Evolutionary conservation across 192 early-diverging fungal species (phyloP), one percentile per base, ranked within the genome.

Genomic region (Backusella australiensis): DNA sequence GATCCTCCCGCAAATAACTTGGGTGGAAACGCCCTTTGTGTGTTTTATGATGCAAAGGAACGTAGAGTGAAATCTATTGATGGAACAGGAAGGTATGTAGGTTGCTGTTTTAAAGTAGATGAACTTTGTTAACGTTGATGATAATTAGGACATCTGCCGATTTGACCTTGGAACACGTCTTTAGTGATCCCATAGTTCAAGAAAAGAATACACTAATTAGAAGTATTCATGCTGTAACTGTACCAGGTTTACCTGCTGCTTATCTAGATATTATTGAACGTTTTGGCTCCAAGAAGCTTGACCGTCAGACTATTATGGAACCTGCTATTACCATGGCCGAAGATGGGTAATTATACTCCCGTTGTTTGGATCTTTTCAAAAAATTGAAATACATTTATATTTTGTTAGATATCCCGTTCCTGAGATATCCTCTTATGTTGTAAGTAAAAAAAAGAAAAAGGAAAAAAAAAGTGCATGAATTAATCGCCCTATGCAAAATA

Each of bases 1-100:
- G 89, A 91, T 82, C 94, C 94, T 9, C 76, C 82, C 29, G 90
- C 89, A 0, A 93, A 90, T 1, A 93, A 93, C 14, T 87, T 94
- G 42, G 94, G 94, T 39, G 94, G 94, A 52, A 93, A 95, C 77
- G 87, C 86, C 35, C 94, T 95, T 77, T 92, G 91, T 73, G 85
- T 95, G 17, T 95, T 87, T 77, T 95, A 91, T 80, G 86, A 90
- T 53, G 87, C 90, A 46, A 89, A 86, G 42, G 78, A 82, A 41
- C 80, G 83, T 32, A 78, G 68, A 1, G 88, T 94, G 0, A 74
- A 76, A 36, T 90, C 82, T 3, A 49, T 91, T 9, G 90, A 91
- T 77, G 90, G 90, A 12, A 89, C 88, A 1, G 90, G 90, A 49
- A 79, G 90, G 84, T 82, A 75, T n/a, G 5, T 17, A 44, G 1